Base-by-base conservation (phyloP, 345 rosid genomes). In the Ceriops tagal region DNA sequence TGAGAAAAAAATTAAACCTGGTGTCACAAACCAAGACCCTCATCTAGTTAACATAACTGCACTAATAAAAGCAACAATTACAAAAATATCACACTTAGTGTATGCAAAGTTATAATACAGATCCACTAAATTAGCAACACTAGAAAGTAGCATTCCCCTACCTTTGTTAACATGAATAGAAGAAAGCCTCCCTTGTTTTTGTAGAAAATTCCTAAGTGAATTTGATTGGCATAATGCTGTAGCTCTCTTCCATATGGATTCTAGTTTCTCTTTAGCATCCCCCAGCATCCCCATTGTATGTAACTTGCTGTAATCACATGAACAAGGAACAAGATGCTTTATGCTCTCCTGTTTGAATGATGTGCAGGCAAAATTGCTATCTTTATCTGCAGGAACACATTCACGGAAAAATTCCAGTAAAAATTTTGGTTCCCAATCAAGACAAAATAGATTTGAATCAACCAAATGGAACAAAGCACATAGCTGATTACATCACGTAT, bases 141-240 rank as follows among this genome's bases (percentile, higher is more conserved):
- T 10, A 65, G 26, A 24, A 71, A 62, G 9, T 21, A 61, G 13
- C 11, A 61, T 24, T 37, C 52, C 47, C 26, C 55, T 76, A 91
- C 98, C 98, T 83, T 88, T 85, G 67, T 83, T 81, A 66, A 89
- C 68, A 39, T 57, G 66, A 75, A 93, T 91, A 73, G 97, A 92
- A 58, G 82, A 84, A 62, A 95, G 64, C 78, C 76, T 88, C 82
- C 99, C 99, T 24, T 80, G 93, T 72, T 75, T 95, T 75, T 75
- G 78, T 49, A 95, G 78, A 77, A 95, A 87, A 57, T 73, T 87
- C 81, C 75, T 87, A 35, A 95, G 84, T 19, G 99, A 90, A 75
- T 82, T 88, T 1, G 97, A 86, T 69, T 79, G 80, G 70, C 97
- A 90, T 74, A 83, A 73, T 52, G 87, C 87, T 21, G 69, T 80